Base-by-base conservation (phyloP, 345 rosid genomes). In the Aquilaria yunnanensis region DNA sequence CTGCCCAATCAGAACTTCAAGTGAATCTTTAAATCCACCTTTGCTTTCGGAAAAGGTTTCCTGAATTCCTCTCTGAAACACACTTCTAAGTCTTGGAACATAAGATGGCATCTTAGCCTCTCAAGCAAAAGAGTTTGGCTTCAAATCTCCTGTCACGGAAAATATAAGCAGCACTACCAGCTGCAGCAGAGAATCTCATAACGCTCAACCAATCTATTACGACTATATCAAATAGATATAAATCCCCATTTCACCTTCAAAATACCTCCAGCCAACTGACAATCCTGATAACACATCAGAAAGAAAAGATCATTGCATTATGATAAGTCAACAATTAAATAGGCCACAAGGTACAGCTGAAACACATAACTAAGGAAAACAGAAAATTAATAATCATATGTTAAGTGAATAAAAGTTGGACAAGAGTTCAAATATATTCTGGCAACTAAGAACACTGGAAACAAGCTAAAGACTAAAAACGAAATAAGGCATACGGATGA, bases 61-160 rank as follows among this genome's bases (percentile, higher is more conserved):
- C 59, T 56, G 79, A 59, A 81, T 66, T 34, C 86, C 78, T 63
- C 73, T 81, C 69, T 71, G 86, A 14, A 83, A 71, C 12, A 84
- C 85, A 73, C 68, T 70, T 72, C 83, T 80, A 57, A 89, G 55
- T 55, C 78, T 80, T 11, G 79, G 59, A 56, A 77, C 76, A 67
- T 59, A 78, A 45, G 77, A 77, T 46, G 86, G 78, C 98, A 92
- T 92, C 81, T 78, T 81, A 74, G n/a, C 74, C 73, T 58, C 74
- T 72, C 70, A 69, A 70, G 56, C 68, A 57, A 60, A 74, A 66
- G 65, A 64, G 54, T 48, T 63, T 53, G 10, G 64, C 62, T 58
- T 13, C 65, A 57, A 73, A 61, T 67, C 31, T 32, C 53, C 71
- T 63, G 66, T 51, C 29, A 64, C 33, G 56, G 29, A 64, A 70